These are phyloP conservation scores for Leccinellum albellum DNA, from an alignment of 768 basidiomycete genomes.

Conservation along the genomic window DNA sequence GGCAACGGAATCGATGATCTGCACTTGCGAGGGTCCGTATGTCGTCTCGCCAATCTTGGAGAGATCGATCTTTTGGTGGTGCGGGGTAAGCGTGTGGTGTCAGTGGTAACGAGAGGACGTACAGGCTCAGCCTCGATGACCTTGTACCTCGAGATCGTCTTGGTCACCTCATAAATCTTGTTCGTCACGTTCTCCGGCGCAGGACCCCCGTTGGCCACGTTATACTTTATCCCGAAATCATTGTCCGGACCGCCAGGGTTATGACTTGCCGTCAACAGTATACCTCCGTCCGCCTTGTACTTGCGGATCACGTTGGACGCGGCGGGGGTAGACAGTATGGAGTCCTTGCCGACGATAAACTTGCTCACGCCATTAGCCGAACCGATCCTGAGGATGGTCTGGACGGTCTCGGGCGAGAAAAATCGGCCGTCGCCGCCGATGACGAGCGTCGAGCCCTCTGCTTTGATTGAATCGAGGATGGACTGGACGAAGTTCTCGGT, in stretches of 20 bases:
- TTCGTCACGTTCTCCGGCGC: slow-evolving; percentile 97
- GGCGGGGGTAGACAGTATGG: slow-evolving; percentile 94
- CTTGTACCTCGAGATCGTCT: slow-evolving; percentile 83
- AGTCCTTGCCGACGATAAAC: slow-evolving; percentile 88
- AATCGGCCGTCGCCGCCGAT: slow-evolving; percentile 97
- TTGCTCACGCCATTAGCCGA: slow-evolving; percentile 91
- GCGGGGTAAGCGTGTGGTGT: background rate
- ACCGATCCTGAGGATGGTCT: slow-evolving; percentile 90
- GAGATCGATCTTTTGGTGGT: slow-evolving; percentile 65
- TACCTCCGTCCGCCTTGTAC: slow-evolving; percentile 95
- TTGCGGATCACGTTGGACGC: slow-evolving; percentile 95
- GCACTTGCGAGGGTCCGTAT: slow-evolving; percentile 80
- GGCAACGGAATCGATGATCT: slow-evolving; percentile 90
- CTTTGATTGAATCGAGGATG: slow-evolving; percentile 87
- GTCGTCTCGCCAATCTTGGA: slow-evolving; percentile 73
- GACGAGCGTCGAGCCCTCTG: slow-evolving; percentile 79
- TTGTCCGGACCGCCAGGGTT: slow-evolving; percentile 98
- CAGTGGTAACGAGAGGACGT: slow-evolving; percentile 26
- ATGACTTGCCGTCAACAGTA: slow-evolving; percentile 94
- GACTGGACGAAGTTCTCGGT: slow-evolving; percentile 98
- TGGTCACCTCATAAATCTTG: slow-evolving; percentile 89
- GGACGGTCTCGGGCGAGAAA: slow-evolving; percentile 81
- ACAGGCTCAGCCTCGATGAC: slow-evolving; percentile 74
- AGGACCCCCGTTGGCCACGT: slow-evolving; percentile 95
- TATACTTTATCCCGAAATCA: slow-evolving; percentile 99